These are phyloP conservation scores for Pichia californica DNA, from an alignment of 805 yeast species.

Conservation along the genomic window DNA sequence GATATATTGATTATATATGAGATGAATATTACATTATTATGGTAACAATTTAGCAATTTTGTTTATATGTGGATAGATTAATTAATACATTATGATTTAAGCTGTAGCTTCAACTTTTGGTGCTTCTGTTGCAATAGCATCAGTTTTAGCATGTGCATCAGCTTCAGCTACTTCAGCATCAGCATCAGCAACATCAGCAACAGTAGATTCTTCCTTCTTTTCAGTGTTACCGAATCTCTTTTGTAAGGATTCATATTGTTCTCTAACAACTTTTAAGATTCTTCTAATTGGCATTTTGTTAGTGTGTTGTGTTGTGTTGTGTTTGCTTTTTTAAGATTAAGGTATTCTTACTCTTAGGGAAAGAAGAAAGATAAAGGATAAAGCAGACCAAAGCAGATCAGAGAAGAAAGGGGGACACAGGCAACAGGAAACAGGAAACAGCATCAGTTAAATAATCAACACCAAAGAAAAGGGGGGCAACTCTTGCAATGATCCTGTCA, in stretches of 20 bases:
- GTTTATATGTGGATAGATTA: too few relatives aligned
- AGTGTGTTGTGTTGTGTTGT: neutral
- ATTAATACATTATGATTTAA: too few relatives aligned
- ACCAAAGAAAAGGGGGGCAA: too few relatives aligned
- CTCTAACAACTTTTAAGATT: conserved; percentile 26
- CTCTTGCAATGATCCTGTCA: too few relatives aligned
- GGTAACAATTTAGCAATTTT: too few relatives aligned
- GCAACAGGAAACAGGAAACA: neutral
- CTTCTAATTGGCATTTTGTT: conserved; percentile 30
- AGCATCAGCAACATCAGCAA: conserved; percentile 16
- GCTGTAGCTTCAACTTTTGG: conserved; percentile 15
- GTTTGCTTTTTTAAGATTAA: neutral
- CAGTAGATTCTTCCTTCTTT: conserved; percentile 9
- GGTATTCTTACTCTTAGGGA: neutral
- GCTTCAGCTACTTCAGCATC: conserved; percentile 15
- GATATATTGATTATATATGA: too few relatives aligned
- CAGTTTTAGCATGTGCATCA: conserved; percentile 1
- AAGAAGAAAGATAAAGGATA: neutral
- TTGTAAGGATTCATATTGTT: conserved; percentile 26
- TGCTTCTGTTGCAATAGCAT: conserved; percentile 14
- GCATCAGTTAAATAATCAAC: too few relatives aligned
- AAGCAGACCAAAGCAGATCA: neutral
- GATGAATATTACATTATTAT: too few relatives aligned
- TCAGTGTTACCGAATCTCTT: conserved; percentile 23
- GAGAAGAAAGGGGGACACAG: neutral